phyloP scores from a whole-genome alignment of 768 basidiomycete genomes.

The Naematelia aurantialba region DNA sequence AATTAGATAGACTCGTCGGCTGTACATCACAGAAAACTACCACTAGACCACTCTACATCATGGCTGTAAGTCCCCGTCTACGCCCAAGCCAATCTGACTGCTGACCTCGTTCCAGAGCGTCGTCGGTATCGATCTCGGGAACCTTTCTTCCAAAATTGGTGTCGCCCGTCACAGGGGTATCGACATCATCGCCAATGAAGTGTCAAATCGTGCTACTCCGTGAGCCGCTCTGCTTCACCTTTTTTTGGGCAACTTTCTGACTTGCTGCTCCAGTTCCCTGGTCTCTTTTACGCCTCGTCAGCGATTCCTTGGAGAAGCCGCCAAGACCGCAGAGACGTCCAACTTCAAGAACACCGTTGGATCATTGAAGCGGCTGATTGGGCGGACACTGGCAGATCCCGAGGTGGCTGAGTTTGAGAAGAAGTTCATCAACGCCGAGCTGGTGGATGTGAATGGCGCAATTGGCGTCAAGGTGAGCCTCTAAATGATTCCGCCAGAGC shows the following conservation, averaged over 20 bases:
- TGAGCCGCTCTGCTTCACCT: slow-evolving; percentile 53
- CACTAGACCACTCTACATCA: slow-evolving; percentile 2
- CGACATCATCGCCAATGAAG: slow-evolving; percentile 97
- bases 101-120: slow-evolving; percentile 53
- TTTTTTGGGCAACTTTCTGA: slow-evolving; percentile 2
- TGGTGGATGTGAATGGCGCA: slow-evolving; percentile 77
- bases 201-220: slow-evolving; percentile 95
- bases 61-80: slow-evolving; percentile 19
- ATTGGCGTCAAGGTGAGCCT: slow-evolving; percentile 77
- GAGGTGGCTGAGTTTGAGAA: slow-evolving; percentile 77
- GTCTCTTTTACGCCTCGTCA: slow-evolving; percentile 91
- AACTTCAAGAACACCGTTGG: slow-evolving; percentile 98
- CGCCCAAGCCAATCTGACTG: background rate
- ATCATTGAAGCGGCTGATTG: slow-evolving; percentile 82
- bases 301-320: slow-evolving; percentile 85
- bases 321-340: slow-evolving; percentile 95
- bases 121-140: slow-evolving; percentile 91
- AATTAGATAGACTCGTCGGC: background rate
- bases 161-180: slow-evolving; percentile 93
- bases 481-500: background rate
- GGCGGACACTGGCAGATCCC: slow-evolving; percentile 71
- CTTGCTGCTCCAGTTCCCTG: slow-evolving; percentile 63
- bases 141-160: slow-evolving; percentile 89
- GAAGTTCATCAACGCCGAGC: slow-evolving; percentile 80
- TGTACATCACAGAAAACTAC: background rate